These are phyloP conservation scores for Ceratonia siliqua DNA, from an alignment of 306 rosid species.

Conservation along the genomic window DNA sequence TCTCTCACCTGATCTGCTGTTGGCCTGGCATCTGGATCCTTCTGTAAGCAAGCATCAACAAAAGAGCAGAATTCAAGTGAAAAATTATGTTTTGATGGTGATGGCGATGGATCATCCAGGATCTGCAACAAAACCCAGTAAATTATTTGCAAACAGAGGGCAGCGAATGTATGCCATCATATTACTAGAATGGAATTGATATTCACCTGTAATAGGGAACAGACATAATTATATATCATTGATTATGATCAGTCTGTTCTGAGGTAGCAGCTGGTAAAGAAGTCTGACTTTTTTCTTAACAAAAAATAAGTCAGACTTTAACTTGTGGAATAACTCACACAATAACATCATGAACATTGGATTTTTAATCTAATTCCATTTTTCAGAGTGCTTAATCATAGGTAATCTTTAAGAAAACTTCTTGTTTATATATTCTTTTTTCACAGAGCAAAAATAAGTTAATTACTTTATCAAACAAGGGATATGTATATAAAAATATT, in stretches of 20 bases:
- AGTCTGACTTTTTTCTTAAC: too few species aligned
- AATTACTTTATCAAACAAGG: background rate
- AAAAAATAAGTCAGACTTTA: conserved; percentile 3
- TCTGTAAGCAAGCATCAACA: conserved; percentile 85
- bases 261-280: conserved; percentile 11
- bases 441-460: background rate
- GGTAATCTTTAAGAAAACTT: conserved; percentile 2
- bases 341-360: background rate
- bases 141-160: conserved; percentile 29
- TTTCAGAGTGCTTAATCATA: background rate
- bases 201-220: background rate
- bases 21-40: conserved; percentile 86
- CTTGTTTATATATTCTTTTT: background rate
- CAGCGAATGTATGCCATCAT: background rate
- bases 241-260: conserved; percentile 10
- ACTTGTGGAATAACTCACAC: background rate
- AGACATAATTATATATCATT: background rate
- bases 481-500: background rate
- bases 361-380: background rate
- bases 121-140: conserved; percentile 55
- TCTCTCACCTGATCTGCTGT: conserved; percentile 86
- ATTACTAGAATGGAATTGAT: conserved; percentile 14
- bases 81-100: conserved; percentile 75
- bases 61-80: conserved; percentile 92
- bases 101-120: conserved; percentile 94